These are phyloP conservation scores for Amanita polypyramis DNA, from an alignment of 768 basidiomycete genomes.

Conservation along the genomic window DNA sequence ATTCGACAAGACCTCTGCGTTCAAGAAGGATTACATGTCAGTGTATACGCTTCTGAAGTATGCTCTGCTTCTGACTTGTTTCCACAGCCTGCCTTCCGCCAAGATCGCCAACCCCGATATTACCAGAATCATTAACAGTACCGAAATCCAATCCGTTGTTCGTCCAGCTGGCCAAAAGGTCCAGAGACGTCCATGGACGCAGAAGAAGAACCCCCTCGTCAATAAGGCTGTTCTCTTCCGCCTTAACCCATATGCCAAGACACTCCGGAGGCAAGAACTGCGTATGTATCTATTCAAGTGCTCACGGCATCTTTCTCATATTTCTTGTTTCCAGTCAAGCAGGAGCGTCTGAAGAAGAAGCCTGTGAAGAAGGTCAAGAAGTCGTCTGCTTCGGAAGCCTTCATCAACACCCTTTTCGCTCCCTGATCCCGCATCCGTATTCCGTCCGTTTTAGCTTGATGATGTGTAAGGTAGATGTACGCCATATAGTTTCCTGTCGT, in stretches of 20 bases:
- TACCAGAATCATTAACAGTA: slow-evolving; percentile 95
- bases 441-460: background rate
- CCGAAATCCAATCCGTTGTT: slow-evolving; percentile 95
- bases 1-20: slow-evolving; percentile 72
- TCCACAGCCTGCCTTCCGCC: slow-evolving; percentile 72
- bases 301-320: background rate
- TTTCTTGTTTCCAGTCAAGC: slow-evolving; percentile 48
- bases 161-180: slow-evolving; percentile 78
- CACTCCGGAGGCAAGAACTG: slow-evolving; percentile 79
- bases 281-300: slow-evolving; percentile 37
- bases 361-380: slow-evolving; percentile 55
- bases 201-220: slow-evolving; percentile 97
- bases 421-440: slow-evolving; percentile 37
- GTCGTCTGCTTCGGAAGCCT: slow-evolving; percentile 64
- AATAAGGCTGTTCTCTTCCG: slow-evolving; percentile 95
- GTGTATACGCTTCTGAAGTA: slow-evolving; percentile 15
- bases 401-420: slow-evolving; percentile 79
- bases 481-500: background rate
- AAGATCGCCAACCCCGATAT: slow-evolving; percentile 98
- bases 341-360: slow-evolving; percentile 64
- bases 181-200: slow-evolving; percentile 93
- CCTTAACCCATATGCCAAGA: slow-evolving; percentile 98
- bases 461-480: background rate
- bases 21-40: slow-evolving; percentile 87
- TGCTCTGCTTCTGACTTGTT: background rate